A percentile compares a stretch with the other conserved stretches of the same genome.
Evolutionary conservation across 345 rosid species (phyloP).

Genomic region (Geranium rotundifolium): DNA sequence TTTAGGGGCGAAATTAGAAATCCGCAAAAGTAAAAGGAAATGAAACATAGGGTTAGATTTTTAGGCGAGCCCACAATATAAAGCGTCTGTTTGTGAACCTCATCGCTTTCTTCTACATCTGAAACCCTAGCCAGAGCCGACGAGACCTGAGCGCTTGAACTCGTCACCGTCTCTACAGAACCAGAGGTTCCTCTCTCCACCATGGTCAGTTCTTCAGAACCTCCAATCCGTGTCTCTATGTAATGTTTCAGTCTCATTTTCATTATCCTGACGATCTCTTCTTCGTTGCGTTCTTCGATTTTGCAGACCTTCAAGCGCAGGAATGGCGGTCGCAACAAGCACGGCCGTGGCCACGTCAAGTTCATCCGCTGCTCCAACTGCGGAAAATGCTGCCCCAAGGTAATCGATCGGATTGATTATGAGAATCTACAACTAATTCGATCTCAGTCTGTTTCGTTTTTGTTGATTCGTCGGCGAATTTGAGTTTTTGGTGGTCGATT

Average conservation of each 20-base stretch:
- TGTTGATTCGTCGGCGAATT: not conserved
- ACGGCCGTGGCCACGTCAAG: constrained; percentile 85
- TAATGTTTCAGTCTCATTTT: not conserved
- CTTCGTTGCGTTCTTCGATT: not conserved
- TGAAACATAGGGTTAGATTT: no score
- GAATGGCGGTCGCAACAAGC: constrained; percentile 92
- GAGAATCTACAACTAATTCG: no score
- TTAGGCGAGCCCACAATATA: no score
- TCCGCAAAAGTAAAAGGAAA: no score
- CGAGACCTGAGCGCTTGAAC: not conserved
- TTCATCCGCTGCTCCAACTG: constrained; percentile 89
- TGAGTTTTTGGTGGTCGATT: not conserved
- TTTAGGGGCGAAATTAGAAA: no score
- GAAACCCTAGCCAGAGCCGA: constrained; percentile 7
- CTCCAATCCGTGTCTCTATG: not conserved
- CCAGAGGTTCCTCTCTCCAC: not conserved
- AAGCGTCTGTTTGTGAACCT: not conserved
- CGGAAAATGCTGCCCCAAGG: constrained; percentile 91
- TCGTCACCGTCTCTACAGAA: no score
- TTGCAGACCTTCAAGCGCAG: constrained; percentile 80
- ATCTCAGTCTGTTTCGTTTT: not conserved
- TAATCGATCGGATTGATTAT: not conserved
- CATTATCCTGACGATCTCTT: not conserved
- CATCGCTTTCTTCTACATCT: not conserved
- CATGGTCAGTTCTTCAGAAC: not conserved